Evolutionary conservation across 306 rosid genomes (phyloP).

Genomic region (Lupinus albus): DNA sequence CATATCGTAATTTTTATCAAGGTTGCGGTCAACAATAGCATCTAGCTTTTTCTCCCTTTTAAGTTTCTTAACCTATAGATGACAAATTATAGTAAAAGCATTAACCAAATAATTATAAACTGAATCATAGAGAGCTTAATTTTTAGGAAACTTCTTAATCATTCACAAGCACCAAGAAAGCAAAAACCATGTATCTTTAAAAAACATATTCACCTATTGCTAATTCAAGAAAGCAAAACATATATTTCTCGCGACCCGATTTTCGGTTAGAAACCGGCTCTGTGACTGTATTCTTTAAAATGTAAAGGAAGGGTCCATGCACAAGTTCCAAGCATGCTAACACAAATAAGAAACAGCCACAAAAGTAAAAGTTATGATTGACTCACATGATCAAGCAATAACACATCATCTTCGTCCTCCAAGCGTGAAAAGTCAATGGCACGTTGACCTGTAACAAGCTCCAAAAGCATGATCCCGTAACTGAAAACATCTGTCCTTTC

Average conservation of each 20-base stretch:
- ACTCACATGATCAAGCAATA: conserved; percentile 92
- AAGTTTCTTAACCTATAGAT: conserved; percentile 74
- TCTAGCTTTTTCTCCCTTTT: conserved; percentile 70
- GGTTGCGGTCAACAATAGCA: conserved; percentile 71
- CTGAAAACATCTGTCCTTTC: conserved; percentile 94
- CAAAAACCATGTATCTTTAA: not conserved
- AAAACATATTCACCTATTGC: not conserved
- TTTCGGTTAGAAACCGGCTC: too few relatives aligned
- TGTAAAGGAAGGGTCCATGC: too few relatives aligned
- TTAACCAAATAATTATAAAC: conserved; percentile 27
- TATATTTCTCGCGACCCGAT: too few relatives aligned
- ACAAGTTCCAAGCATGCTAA: conserved; percentile 24
- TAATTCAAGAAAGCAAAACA: not conserved
- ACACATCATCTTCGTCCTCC: conserved; percentile 87
- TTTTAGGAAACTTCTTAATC: not conserved
- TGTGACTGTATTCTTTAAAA: too few relatives aligned
- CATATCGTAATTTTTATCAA: conserved; percentile 52
- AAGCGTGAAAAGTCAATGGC: conserved; percentile 93
- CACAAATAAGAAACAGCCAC: not conserved
- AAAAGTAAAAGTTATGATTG: conserved; percentile 23
- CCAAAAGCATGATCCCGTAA: conserved; percentile 92
- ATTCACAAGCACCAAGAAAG: conserved; percentile 15
- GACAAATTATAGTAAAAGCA: conserved; percentile 12
- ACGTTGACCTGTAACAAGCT: conserved; percentile 87
- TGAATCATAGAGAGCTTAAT: conserved; percentile 2